Base-by-base conservation (phyloP, 1,139 yeast species). In the Diutina rugosa region DNA sequence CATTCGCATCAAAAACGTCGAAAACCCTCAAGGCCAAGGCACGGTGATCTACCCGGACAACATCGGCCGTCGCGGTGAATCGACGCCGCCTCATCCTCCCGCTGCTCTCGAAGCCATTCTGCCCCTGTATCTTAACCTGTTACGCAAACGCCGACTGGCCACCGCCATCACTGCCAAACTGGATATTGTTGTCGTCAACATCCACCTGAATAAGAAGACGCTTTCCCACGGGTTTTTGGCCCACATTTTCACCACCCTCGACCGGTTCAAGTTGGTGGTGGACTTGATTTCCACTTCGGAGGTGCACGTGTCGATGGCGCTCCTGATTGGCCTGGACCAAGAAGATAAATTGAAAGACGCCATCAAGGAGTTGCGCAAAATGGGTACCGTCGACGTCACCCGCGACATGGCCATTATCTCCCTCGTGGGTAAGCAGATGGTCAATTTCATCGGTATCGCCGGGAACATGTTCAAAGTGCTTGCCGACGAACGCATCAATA, bases 251-350 rank as follows among this genome's bases (percentile, higher is more conserved):
- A 82, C 90, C 56, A 87, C 91, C 38, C 76, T 93, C 64, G 98
- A 93, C 72, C 84, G 80, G 62, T 88, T 82, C 73, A 85, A 82
- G 69, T 73, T 93, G 59, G 97, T 93, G 57, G 98, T 93, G 54
- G 99, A 93, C 71, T 82, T 93, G 66, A 93, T 93, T 64, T 90
- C 97, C 48, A 93, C 99, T 3, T 90, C 97, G 0, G 98, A 93
- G 70, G 99, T 93, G 21, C 98, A 93, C 66, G 97, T 93, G 35
- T 91, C 98, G 18, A 91, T 93, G 99, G 99, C 99, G 1, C 75
- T 93, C 60, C 93, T 89, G 62, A 85, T 90, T 58, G 84, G 82
- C 56, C 59, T 63, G 1, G 95, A 87, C 59, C 80, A 80, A 51
- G 87, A 84, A 56, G 65, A 70, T 55, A 77, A 78, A 46, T 74